These are phyloP conservation scores for Phytophthora sojae DNA, from an alignment of 352 stramenopile species.

Conservation along the genomic window DNA sequence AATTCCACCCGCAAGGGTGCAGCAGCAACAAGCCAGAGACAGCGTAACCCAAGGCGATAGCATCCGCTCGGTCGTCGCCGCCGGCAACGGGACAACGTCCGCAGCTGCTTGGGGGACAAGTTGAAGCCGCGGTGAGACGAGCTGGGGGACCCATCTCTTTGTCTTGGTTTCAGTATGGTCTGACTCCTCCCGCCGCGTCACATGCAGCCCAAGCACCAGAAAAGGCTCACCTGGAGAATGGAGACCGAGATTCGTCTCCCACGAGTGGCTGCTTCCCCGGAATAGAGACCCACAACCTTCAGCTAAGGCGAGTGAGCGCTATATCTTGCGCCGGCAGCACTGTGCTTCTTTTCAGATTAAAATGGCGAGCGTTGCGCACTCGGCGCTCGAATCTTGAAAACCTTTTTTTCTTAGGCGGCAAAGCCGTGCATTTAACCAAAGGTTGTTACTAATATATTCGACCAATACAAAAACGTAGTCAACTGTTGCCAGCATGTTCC, in stretches of 20 bases:
- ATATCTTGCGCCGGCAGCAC: too few relatives aligned
- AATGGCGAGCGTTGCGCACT: not conserved
- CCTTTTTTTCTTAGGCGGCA: not conserved
- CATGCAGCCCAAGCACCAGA: slow-evolving; percentile 35
- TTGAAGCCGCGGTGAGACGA: slow-evolving; percentile 27
- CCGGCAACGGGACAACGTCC: slow-evolving; percentile 21
- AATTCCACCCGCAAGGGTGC: not conserved
- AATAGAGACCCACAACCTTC: not conserved
- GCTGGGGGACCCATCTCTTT: slow-evolving; percentile 26
- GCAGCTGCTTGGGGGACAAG: slow-evolving; percentile 16
- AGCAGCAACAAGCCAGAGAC: not conserved
- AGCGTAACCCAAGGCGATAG: not conserved
- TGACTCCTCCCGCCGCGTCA: slow-evolving; percentile 31
- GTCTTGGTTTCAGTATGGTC: slow-evolving; percentile 23
- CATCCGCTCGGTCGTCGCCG: not conserved
- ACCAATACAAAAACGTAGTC: not conserved
- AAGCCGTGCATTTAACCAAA: not conserved
- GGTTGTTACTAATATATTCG: not conserved
- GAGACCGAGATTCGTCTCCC: not conserved
- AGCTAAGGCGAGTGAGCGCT: too few relatives aligned
- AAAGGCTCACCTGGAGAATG: not conserved
- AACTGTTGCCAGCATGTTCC: not conserved
- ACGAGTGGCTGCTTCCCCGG: not conserved
- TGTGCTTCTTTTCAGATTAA: too few relatives aligned
- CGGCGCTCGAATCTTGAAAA: not conserved